phyloP scores from a whole-genome alignment of 2,329 filamentous ascomycete genomes.

The Hortaea werneckii region DNA sequence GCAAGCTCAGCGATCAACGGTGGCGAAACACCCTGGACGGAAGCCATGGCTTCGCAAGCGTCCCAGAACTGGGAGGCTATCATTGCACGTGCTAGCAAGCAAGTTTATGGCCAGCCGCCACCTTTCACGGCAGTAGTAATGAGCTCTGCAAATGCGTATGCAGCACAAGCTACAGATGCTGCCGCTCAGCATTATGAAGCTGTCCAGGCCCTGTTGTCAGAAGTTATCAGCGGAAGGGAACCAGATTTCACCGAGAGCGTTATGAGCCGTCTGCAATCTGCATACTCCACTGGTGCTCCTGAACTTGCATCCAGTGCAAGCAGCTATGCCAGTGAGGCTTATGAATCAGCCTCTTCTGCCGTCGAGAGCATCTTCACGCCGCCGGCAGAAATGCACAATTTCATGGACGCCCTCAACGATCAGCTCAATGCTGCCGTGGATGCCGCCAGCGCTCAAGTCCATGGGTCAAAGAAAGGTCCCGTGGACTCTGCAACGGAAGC shows the following conservation, averaged over 20 bases:
- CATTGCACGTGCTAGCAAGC: conserved; percentile 55
- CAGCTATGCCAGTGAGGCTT: conserved; percentile 40
- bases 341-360: conserved; percentile 37
- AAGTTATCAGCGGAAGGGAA: conserved; percentile 67
- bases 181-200: conserved; percentile 58
- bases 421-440: conserved; percentile 50
- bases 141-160: conserved; percentile 47
- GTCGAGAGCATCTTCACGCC: conserved; percentile 45
- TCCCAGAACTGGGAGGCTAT: conserved; percentile 55
- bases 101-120: conserved; percentile 58
- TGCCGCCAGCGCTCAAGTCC: conserved; percentile 47
- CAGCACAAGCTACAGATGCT: conserved; percentile 52
- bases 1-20: conserved; percentile 38
- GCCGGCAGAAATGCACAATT: conserved; percentile 47
- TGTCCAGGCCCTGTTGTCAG: conserved; percentile 62
- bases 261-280: conserved; percentile 58
- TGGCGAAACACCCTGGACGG: conserved; percentile 40
- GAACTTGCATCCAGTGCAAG: conserved; percentile 41
- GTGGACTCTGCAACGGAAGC: conserved; percentile 46
- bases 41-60: conserved; percentile 46
- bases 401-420: conserved; percentile 46
- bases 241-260: conserved; percentile 74
- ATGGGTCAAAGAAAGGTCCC: conserved; percentile 45
- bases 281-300: conserved; percentile 58
- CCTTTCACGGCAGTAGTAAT: conserved; percentile 38